These are phyloP conservation scores for Coniochaeta prunicola DNA, from an alignment of 2,329 filamentous ascomycete genomes.

Conservation along the genomic window DNA sequence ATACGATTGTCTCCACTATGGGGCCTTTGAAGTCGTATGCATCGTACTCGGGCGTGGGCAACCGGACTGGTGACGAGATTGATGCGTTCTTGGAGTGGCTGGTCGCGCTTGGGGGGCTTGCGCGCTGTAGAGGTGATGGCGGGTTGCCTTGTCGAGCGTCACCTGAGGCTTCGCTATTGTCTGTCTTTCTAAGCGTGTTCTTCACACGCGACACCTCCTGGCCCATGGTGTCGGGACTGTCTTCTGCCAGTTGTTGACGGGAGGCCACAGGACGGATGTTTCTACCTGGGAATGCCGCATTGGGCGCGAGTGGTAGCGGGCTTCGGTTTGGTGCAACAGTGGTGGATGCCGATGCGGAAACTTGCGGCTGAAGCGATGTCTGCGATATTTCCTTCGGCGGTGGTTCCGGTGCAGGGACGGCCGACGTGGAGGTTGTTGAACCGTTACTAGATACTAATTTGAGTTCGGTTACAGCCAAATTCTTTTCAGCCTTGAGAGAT, in stretches of 20 bases:
- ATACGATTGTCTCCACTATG: slow-evolving; percentile 26
- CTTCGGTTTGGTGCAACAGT: slow-evolving; percentile 6
- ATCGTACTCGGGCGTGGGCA: slow-evolving; percentile 43
- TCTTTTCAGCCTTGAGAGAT: slow-evolving; percentile 40
- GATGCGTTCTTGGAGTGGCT: slow-evolving; percentile 3
- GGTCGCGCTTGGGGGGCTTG: not conserved
- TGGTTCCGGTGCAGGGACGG: slow-evolving; percentile 7
- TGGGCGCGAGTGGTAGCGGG: slow-evolving; percentile 10
- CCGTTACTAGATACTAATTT: slow-evolving; percentile 42
- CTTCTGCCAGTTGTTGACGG: slow-evolving; percentile 10
- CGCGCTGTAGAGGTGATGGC: not conserved
- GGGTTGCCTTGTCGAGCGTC: not conserved
- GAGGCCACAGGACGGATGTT: slow-evolving; percentile 20
- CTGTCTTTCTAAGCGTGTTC: slow-evolving; percentile 11
- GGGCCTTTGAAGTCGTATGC: slow-evolving; percentile 32
- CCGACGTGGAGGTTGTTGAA: slow-evolving; percentile 30
- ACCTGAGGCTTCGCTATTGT: not conserved
- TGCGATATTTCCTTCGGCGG: slow-evolving; percentile 15
- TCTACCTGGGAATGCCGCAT: slow-evolving; percentile 17
- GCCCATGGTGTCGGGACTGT: slow-evolving; percentile 16
- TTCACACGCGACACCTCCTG: slow-evolving; percentile 17
- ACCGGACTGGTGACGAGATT: slow-evolving; percentile 16
- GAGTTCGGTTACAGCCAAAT: slow-evolving; percentile 38
- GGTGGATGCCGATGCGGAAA: slow-evolving; percentile 3
- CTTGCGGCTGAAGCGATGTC: slow-evolving; percentile 8